Evolutionary conservation across 495 filamentous ascomycete genomes (phyloP).

Genomic region (Lindgomyces ingoldianus): DNA sequence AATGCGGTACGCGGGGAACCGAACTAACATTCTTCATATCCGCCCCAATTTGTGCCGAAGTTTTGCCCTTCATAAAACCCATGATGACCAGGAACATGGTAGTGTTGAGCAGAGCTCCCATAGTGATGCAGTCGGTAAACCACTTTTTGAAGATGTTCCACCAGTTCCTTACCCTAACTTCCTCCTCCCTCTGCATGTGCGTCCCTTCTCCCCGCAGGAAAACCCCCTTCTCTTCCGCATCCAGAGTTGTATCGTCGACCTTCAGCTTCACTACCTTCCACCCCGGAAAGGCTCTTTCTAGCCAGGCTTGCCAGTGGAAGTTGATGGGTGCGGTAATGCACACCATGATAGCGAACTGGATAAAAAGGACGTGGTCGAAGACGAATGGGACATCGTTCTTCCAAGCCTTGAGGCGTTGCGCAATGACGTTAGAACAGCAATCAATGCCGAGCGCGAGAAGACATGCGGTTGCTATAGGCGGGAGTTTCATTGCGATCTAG

Average conservation of each 20-base stretch:
- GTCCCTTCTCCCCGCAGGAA: slow-evolving; percentile 1
- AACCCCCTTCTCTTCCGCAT: slow-evolving; percentile 20
- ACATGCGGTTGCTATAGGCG: slow-evolving; percentile 16
- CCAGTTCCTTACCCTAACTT: slow-evolving; percentile 27
- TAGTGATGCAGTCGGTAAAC: slow-evolving; percentile 36
- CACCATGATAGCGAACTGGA: slow-evolving; percentile 26
- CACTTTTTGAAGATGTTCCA: slow-evolving; percentile 30
- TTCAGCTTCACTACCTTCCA: slow-evolving; percentile 22
- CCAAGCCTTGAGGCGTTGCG: slow-evolving; percentile 28
- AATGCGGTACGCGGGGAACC: neutral
- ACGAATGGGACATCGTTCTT: slow-evolving; percentile 12
- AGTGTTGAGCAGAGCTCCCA: slow-evolving; percentile 32
- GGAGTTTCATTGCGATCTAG: slow-evolving; percentile 16
- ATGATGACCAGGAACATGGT: slow-evolving; percentile 30
- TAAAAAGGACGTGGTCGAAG: slow-evolving; percentile 31
- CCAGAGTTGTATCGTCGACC: neutral
- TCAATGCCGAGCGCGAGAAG: slow-evolving; percentile 28
- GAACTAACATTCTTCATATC: slow-evolving; percentile 16
- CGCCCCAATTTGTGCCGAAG: slow-evolving; percentile 1
- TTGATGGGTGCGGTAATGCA: slow-evolving; percentile 21
- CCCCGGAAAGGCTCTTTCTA: slow-evolving; percentile 23
- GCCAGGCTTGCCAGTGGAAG: slow-evolving; percentile 31
- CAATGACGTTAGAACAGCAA: slow-evolving; percentile 29
- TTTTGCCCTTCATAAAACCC: slow-evolving; percentile 29
- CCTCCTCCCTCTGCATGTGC: neutral